Evolutionary conservation across 148 eudicot genomes (phyloP).

Genomic region (Vaccinium macrocarpon): DNA sequence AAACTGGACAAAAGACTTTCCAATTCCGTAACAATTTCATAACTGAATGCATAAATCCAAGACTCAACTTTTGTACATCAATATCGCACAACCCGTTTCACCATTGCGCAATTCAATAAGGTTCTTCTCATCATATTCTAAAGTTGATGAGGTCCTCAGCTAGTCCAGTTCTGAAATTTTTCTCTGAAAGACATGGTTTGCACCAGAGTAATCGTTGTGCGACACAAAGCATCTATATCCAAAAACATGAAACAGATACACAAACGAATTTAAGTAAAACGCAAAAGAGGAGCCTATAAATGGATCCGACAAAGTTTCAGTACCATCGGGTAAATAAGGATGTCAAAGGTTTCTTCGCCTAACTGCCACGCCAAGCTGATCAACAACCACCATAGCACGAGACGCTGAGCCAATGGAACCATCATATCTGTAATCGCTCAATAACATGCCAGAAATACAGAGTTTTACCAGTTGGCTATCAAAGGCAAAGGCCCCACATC

Average conservation of each 20-base stretch:
- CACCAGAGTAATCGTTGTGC: neutral
- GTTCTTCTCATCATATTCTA: neutral
- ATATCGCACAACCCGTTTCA: neutral
- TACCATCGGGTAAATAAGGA: neutral
- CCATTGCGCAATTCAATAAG: neutral
- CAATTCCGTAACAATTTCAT: neutral
- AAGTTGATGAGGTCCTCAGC: neutral
- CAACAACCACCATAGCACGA: slow-evolving; percentile 72
- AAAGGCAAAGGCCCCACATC: neutral
- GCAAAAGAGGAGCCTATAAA: neutral
- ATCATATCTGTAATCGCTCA: slow-evolving; percentile 58
- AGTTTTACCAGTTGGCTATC: neutral
- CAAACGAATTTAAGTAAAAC: neutral
- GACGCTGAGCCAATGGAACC: slow-evolving; percentile 91
- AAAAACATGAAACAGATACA: neutral
- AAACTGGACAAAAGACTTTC: neutral
- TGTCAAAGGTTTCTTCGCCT: slow-evolving; percentile 55
- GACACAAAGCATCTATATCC: neutral
- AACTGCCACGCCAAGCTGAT: slow-evolving; percentile 56
- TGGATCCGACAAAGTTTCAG: neutral
- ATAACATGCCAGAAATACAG: neutral
- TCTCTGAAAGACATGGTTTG: neutral
- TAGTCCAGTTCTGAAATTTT: neutral
- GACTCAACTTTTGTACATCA: neutral
- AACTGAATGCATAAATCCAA: neutral